Percentiles rank a stretch among this genome's conserved stretches.
phyloP scores from a whole-genome alignment of 2,329 filamentous ascomycete genomes.

The Cladophialophora exuberans region DNA sequence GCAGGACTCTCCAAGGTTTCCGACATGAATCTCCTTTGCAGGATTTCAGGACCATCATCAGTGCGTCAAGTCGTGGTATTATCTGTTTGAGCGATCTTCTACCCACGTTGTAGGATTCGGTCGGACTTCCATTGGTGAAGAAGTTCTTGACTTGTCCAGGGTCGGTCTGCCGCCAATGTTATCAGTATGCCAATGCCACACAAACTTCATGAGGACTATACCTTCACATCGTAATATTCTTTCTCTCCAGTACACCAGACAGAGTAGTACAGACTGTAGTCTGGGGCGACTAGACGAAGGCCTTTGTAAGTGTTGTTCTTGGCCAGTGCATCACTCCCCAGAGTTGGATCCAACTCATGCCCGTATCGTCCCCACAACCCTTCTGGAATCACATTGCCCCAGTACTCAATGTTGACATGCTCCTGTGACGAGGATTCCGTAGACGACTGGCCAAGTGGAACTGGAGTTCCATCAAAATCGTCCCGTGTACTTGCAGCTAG shows the following conservation, averaged over 20 bases:
- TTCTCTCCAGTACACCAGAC: conserved; percentile 48
- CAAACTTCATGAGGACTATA: conserved; percentile 21
- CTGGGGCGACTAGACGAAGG: conserved; percentile 40
- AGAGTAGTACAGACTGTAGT: conserved; percentile 45
- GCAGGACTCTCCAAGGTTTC: conserved; percentile 43
- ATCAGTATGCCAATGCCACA: background rate
- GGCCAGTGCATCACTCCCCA: too few species aligned
- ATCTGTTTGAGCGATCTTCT: conserved; percentile 34
- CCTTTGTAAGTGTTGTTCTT: conserved; percentile 44
- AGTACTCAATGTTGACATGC: conserved; percentile 63
- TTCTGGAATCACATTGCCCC: conserved; percentile 48
- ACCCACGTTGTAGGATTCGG: conserved; percentile 4
- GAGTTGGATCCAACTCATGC: too few species aligned
- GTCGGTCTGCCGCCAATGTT: conserved; percentile 35
- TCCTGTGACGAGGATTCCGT: conserved; percentile 44
- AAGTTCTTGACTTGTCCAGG: conserved; percentile 43
- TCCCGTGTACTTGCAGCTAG: conserved; percentile 37
- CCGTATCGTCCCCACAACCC: conserved; percentile 36
- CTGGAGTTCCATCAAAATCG: conserved; percentile 62
- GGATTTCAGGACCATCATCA: conserved; percentile 45
- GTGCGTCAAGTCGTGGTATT: conserved; percentile 39
- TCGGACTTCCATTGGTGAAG: background rate
- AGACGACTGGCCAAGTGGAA: too few species aligned
- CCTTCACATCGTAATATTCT: conserved; percentile 44
- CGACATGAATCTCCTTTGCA: conserved; percentile 43